These are phyloP conservation scores for Quercus lobata DNA, from an alignment of 331 rosid genomes.

Conservation along the genomic window DNA sequence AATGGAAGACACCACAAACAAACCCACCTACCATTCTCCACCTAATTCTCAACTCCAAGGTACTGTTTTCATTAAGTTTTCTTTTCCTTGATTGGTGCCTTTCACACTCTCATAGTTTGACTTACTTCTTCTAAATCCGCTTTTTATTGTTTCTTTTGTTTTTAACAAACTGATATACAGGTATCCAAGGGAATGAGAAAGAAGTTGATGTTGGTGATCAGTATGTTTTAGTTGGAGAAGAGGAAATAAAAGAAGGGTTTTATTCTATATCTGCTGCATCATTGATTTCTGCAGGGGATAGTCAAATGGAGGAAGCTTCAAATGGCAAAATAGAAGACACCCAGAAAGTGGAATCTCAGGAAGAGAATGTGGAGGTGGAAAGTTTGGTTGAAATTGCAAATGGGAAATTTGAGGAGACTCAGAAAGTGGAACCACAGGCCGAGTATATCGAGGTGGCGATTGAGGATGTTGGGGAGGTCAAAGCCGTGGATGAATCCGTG, in stretches of 20 bases:
- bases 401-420: constrained; percentile 28
- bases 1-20: neutral
- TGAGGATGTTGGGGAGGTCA: constrained; percentile 17
- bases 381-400: constrained; percentile 22
- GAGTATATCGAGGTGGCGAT: constrained; percentile 25
- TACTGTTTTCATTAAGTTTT: neutral
- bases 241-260: neutral
- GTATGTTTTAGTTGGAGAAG: constrained; percentile 19
- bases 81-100: neutral
- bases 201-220: constrained; percentile 3
- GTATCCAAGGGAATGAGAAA: neutral
- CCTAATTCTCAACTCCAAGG: constrained; percentile 13
- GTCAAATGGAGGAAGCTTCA: constrained; percentile 42
- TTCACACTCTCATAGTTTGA: neutral
- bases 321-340: constrained; percentile 32
- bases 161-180: neutral
- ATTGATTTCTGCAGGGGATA: constrained; percentile 14
- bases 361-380: constrained; percentile 23
- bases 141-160: neutral
- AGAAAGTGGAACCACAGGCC: constrained; percentile 18
- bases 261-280: constrained; percentile 1
- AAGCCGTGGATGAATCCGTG: constrained; percentile 5
- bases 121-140: neutral
- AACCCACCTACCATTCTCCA: neutral
- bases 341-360: constrained; percentile 19